Evolutionary conservation across 805 yeast species (phyloP).

Genomic region (Huiozyma sinensis): DNA sequence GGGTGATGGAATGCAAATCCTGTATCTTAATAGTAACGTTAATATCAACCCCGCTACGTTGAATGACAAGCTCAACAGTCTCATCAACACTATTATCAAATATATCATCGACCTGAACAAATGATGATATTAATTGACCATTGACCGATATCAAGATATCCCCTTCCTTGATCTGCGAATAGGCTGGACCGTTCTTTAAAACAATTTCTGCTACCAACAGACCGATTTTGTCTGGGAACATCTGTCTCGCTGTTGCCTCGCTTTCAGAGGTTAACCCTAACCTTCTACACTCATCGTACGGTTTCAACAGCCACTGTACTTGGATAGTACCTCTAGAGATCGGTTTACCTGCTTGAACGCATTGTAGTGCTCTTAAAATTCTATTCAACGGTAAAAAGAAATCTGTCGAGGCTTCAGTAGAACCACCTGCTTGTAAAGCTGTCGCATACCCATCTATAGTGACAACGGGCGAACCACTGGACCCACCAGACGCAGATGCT

Average conservation of each 20-base stretch:
- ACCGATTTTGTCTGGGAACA: slow-evolving; percentile 69
- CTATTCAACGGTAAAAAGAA: slow-evolving; percentile 81
- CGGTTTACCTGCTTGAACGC: slow-evolving; percentile 48
- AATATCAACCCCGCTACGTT: slow-evolving; percentile 62
- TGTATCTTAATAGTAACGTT: slow-evolving; percentile 46
- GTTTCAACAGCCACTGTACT: slow-evolving; percentile 77
- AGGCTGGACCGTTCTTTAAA: slow-evolving; percentile 79
- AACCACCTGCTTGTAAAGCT: slow-evolving; percentile 92
- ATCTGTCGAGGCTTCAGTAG: slow-evolving; percentile 84
- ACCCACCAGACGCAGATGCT: slow-evolving; percentile 91
- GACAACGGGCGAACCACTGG: slow-evolving; percentile 94
- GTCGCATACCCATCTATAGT: slow-evolving; percentile 78
- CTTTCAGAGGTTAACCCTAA: slow-evolving; percentile 70
- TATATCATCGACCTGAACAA: slow-evolving; percentile 73
- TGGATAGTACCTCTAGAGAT: slow-evolving; percentile 88
- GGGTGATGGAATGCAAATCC: slow-evolving; percentile 74
- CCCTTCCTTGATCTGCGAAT: slow-evolving; percentile 65
- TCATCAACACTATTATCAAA: slow-evolving; percentile 62
- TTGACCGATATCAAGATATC: slow-evolving; percentile 72
- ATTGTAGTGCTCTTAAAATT: slow-evolving; percentile 68
- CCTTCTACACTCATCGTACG: slow-evolving; percentile 84
- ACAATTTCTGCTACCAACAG: slow-evolving; percentile 73
- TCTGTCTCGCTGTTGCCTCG: slow-evolving; percentile 55
- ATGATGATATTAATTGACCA: slow-evolving; percentile 52
- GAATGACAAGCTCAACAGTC: slow-evolving; percentile 44